Base-by-base conservation (phyloP, 192 early-diverging fungal species). In the Mortierella claussenii region DNA sequence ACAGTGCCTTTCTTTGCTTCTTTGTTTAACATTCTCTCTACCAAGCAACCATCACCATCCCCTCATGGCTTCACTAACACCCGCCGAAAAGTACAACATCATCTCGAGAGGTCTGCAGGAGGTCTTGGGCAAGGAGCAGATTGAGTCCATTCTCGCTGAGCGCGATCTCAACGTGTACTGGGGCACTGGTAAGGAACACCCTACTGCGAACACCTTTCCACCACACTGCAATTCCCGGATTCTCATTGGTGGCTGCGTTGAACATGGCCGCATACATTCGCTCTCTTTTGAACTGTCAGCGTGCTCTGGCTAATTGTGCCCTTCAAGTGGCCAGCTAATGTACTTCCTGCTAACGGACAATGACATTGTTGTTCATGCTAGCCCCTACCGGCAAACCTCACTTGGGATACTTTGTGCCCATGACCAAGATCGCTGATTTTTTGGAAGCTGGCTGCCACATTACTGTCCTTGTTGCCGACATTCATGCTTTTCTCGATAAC, bases 401-500 rank as follows among this genome's bases (percentile, higher is more conserved):
- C 78, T 87, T 99, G 74, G 97, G 92, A 55, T 99, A 99, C 88
- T 97, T 95, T 91, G 95, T 98, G 18, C 86, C 97, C 9, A 95
- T 99, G 92, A 83, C 93, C 55, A 99, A 99, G 85, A 90, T 99
- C 80, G 97, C 97, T 9, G 97, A 99, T 79, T 96, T 96, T 68
- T 85, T 99, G 54, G 65, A 86, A 56, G 97, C 97, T 48, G 96
- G 93, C 11, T 68, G 58, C 48, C 78, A 94, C 90, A 91, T 95
- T 32, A 97, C 88, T 6, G 79, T 99, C 49, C 85, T 99, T 24
- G 81, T 99, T 57, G 97, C 97, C 27, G 94, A 99, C 80, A 89
- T 99, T 43, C 97, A 99, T 76, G 97, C 93, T 37, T 98, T 95
- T 79, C 90, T 99, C 68, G 97, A 99, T 82, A 99, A 98, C 87